These are phyloP conservation scores for Urtica urens DNA, from an alignment of 306 rosid species.

Conservation along the genomic window DNA sequence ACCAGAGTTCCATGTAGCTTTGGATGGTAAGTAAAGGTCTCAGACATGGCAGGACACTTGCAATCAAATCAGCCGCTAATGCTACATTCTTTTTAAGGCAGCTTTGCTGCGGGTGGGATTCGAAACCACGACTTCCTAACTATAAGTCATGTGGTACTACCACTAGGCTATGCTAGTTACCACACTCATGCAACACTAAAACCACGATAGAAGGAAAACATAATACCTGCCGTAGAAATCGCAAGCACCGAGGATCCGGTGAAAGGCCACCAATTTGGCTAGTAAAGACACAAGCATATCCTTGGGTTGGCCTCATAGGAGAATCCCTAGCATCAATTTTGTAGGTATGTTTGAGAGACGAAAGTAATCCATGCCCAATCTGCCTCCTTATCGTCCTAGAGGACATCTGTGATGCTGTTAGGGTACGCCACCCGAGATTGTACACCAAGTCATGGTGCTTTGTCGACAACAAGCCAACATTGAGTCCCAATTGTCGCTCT, in stretches of 20 bases:
- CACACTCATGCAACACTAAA: too few relatives aligned
- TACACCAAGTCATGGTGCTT: constrained; percentile 69
- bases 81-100: too few relatives aligned
- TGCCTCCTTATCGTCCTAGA: constrained; percentile 91
- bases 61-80: too few relatives aligned
- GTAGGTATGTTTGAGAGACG: constrained; percentile 74
- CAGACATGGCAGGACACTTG: too few relatives aligned
- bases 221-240: constrained; percentile 78
- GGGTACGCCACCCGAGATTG: constrained; percentile 88
- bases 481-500: constrained; percentile 68
- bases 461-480: constrained; percentile 68
- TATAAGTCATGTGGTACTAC: too few relatives aligned
- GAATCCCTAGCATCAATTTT: constrained; percentile 83
- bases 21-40: too few relatives aligned
- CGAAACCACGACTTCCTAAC: too few relatives aligned
- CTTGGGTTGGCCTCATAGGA: constrained; percentile 58
- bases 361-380: constrained; percentile 84
- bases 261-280: constrained; percentile 89
- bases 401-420: constrained; percentile 79
- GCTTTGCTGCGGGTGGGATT: too few relatives aligned
- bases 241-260: constrained; percentile 74
- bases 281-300: constrained; percentile 80
- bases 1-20: too few relatives aligned
- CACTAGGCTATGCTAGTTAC: too few relatives aligned
- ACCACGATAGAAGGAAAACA: too few relatives aligned